Percentiles rank a stretch among this genome's conserved stretches.
These are phyloP conservation scores for Aspergillus panamensis DNA, from an alignment of 495 filamentous ascomycete genomes.

Conservation along the genomic window DNA sequence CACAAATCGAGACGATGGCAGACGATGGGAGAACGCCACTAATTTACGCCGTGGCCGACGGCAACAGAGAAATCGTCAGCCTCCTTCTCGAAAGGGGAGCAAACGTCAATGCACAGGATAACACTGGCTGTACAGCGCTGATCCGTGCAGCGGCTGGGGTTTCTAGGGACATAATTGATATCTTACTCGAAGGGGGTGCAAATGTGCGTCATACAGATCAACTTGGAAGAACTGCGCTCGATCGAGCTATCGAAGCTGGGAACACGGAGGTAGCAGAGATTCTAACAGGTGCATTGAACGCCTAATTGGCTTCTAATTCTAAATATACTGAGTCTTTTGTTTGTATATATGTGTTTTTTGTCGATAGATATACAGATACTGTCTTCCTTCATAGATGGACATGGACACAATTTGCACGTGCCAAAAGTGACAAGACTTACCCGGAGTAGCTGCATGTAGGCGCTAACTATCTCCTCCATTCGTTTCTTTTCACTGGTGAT, in stretches of 20 bases:
- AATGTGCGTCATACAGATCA: neutral
- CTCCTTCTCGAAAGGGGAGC: conserved; percentile 27
- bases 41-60: neutral
- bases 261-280: too few relatives aligned
- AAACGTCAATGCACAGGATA: conserved; percentile 19
- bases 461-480: neutral
- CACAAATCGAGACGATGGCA: conserved; percentile 11
- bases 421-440: neutral
- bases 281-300: too few relatives aligned
- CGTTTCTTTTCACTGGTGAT: neutral
- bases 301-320: too few relatives aligned
- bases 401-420: neutral
- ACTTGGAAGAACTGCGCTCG: too few relatives aligned
- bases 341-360: too few relatives aligned
- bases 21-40: conserved; percentile 9
- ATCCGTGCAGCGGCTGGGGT: neutral
- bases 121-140: conserved; percentile 15
- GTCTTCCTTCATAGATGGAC: too few relatives aligned
- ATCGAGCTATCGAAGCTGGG: too few relatives aligned
- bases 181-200: conserved; percentile 1
- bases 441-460: neutral
- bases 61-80: conserved; percentile 12
- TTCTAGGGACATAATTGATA: neutral
- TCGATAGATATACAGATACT: too few relatives aligned
- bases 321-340: too few relatives aligned